phyloP scores from a whole-genome alignment of 176 grass and related monocot species.

The Elymus sibiricus region DNA sequence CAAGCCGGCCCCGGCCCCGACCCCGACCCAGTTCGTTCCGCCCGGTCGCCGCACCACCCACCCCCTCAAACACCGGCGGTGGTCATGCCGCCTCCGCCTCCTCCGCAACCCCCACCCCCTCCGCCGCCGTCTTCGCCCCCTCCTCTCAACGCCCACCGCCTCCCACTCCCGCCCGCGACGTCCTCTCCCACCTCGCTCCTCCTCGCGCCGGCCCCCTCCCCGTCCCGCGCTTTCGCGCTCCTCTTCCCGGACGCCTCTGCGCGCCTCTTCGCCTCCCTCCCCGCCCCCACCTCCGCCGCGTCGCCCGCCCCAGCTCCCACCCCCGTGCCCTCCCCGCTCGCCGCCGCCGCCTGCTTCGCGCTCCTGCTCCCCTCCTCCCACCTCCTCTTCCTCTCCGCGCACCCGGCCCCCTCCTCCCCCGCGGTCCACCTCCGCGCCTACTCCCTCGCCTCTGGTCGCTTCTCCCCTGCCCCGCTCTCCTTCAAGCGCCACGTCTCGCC shows the following conservation, averaged over 20 bases:
- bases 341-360: conserved; percentile 51
- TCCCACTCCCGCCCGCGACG: conserved; percentile 31
- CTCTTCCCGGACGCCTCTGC: conserved; percentile 42
- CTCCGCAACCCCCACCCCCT: conserved; percentile 1
- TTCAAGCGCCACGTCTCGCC: conserved; percentile 37
- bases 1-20: background rate
- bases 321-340: conserved; percentile 50
- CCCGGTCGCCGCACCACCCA: conserved; percentile 27
- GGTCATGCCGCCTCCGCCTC: conserved; percentile 48
- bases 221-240: conserved; percentile 35
- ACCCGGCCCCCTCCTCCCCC: conserved; percentile 50
- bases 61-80: conserved; percentile 43
- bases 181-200: conserved; percentile 27
- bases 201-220: conserved; percentile 32
- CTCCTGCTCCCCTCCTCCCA: conserved; percentile 51
- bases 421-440: conserved; percentile 63
- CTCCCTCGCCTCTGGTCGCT: conserved; percentile 43
- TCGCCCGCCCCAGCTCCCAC: conserved; percentile 33
- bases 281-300: background rate
- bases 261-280: conserved; percentile 32
- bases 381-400: conserved; percentile 48
- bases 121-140: conserved; percentile 24
- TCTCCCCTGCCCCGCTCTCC: conserved; percentile 42
- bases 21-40: background rate
- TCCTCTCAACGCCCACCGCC: conserved; percentile 25